Conservation (phyloP, 768 basidiomycete species). For the Tephrocybe sp. region DNA sequence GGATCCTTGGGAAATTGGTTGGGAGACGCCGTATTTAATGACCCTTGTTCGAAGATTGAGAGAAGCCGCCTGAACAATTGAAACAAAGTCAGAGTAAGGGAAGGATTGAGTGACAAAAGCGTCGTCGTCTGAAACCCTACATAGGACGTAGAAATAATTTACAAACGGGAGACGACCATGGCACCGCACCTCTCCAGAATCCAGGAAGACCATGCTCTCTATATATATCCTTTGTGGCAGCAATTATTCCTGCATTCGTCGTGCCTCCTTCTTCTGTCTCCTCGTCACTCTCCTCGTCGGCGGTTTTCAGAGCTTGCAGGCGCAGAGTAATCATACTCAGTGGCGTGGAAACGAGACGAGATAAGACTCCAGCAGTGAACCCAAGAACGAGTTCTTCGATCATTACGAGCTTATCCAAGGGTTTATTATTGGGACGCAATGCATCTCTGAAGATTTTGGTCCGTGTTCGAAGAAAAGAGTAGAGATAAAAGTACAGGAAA, state of each 20-base stretch:
- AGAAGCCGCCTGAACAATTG: conserved; percentile 45
- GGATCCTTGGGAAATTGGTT: conserved; percentile 24
- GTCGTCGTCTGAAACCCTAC: conserved; percentile 50
- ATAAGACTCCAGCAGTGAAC: conserved; percentile 54
- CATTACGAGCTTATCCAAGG: conserved; percentile 32
- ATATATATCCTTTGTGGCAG: conserved; percentile 42
- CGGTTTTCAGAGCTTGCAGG: conserved; percentile 43
- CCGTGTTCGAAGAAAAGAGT: conserved; percentile 47
- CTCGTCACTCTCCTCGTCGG: conserved; percentile 27
- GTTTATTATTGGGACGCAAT: conserved; percentile 5
- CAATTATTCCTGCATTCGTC: not conserved
- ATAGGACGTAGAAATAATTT: not conserved
- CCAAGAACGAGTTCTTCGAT: conserved; percentile 53
- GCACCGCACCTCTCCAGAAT: conserved; percentile 51
- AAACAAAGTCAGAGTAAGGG: conserved; percentile 54
- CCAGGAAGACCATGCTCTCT: conserved; percentile 45
- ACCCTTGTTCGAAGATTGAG: conserved; percentile 16
- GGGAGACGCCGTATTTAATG: not conserved
- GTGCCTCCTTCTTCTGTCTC: not conserved
- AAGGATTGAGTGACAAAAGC: conserved; percentile 53
- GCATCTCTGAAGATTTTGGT: conserved; percentile 11
- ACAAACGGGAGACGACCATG: not conserved
- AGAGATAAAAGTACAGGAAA: conserved; percentile 61
- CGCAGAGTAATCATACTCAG: conserved; percentile 54
- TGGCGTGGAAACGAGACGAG: conserved; percentile 52